Percentiles rank a stretch among this genome's conserved stretches.
Evolutionary conservation across 2,329 filamentous ascomycete genomes (phyloP).

Genomic region (Exophiala viscosa): DNA sequence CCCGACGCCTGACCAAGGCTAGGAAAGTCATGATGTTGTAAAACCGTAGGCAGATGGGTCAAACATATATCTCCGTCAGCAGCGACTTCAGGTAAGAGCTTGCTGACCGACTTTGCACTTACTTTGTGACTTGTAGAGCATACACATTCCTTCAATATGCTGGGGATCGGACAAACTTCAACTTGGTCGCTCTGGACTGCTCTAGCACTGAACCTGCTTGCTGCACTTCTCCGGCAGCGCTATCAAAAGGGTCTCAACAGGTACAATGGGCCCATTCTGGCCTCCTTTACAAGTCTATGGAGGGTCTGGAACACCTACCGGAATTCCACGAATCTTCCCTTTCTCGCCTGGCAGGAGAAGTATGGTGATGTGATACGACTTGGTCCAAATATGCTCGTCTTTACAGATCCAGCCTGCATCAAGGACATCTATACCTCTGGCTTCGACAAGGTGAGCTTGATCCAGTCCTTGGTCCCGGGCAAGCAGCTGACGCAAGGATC

Average conservation of each 20-base stretch:
- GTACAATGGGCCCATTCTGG: conserved; percentile 11
- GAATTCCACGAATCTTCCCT: conserved; percentile 2
- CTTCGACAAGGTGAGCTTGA: conserved; percentile 9
- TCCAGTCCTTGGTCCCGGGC: too few species aligned
- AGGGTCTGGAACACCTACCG: conserved; percentile 8
- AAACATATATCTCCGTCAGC: too few species aligned
- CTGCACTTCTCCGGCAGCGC: neutral
- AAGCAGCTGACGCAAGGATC: neutral
- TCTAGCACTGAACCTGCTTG: too few species aligned
- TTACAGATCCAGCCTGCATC: conserved; percentile 58
- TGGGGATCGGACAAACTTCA: too few species aligned
- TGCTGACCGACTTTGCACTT: too few species aligned
- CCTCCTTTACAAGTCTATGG: conserved; percentile 14
- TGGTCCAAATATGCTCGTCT: conserved; percentile 63
- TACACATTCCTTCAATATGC: too few species aligned
- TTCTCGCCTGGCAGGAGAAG: conserved; percentile 23
- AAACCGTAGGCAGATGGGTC: too few species aligned
- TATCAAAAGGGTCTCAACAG: conserved; percentile 16
- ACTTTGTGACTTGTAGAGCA: too few species aligned
- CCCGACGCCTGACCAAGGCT: too few species aligned
- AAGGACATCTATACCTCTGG: conserved; percentile 54
- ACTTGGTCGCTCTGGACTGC: too few species aligned
- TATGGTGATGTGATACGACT: conserved; percentile 62
- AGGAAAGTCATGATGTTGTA: too few species aligned
- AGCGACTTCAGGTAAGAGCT: too few species aligned